Evolutionary conservation across 352 stramenopile species (phyloP).

Genomic region (Phytophthora foliorum): DNA sequence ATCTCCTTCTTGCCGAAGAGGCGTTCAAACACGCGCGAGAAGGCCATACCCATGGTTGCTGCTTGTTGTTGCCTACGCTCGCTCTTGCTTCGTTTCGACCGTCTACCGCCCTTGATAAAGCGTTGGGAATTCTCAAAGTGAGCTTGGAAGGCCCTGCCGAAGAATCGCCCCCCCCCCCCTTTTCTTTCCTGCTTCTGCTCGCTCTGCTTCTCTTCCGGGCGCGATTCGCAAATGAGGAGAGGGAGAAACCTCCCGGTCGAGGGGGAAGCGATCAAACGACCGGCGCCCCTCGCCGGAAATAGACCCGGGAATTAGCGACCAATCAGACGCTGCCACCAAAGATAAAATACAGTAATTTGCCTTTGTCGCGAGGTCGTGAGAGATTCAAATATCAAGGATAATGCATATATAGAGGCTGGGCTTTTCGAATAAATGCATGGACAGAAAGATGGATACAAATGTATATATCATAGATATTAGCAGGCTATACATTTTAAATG

Average conservation of each 20-base stretch:
- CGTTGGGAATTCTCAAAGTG: too few species aligned
- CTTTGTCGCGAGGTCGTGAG: too few species aligned
- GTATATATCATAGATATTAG: too few species aligned
- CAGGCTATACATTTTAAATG: too few species aligned
- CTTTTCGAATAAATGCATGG: too few species aligned
- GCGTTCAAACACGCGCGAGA: slow-evolving; percentile 97
- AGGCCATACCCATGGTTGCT: slow-evolving; percentile 97
- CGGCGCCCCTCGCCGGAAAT: slow-evolving; percentile 27
- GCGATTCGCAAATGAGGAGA: slow-evolving; percentile 67
- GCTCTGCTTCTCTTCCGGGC: slow-evolving; percentile 39
- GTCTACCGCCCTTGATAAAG: too few species aligned
- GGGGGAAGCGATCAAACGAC: slow-evolving; percentile 34
- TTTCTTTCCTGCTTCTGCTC: slow-evolving; percentile 1
- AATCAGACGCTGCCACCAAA: slow-evolving; percentile 66
- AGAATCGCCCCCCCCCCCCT: too few species aligned
- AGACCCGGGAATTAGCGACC: slow-evolving; percentile 40
- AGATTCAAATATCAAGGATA: too few species aligned
- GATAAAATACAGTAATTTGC: slow-evolving; percentile 14
- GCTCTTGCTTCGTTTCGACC: not conserved
- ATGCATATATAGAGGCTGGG: too few species aligned
- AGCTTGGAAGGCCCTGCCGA: too few species aligned
- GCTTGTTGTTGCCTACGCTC: slow-evolving; percentile 18
- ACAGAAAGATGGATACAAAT: too few species aligned
- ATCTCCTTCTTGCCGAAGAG: slow-evolving; percentile 99
- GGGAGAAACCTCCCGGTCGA: slow-evolving; percentile 31